A percentile compares a stretch with the other conserved stretches of the same genome.
Evolutionary conservation across 1,139 yeast genomes (phyloP).

Genomic region (Eremothecium coryli): DNA sequence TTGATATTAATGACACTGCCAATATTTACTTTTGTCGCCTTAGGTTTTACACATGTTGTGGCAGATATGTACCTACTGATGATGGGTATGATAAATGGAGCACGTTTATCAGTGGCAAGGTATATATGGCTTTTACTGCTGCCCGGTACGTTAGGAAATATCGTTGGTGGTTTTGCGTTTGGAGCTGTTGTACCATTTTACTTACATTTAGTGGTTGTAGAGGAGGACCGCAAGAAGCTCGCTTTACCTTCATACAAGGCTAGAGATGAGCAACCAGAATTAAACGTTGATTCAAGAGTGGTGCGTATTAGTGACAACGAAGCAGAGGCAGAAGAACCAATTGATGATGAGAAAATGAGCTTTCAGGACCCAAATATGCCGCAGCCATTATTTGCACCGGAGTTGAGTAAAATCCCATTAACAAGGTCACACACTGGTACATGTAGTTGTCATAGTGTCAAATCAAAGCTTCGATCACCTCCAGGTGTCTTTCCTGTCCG

Average conservation of each 20-base stretch:
- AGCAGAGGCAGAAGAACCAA: conserved; percentile 11
- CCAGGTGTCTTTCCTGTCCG: conserved; percentile 65
- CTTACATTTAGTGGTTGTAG: conserved; percentile 60
- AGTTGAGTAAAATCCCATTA: not conserved
- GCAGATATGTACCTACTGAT: conserved; percentile 69
- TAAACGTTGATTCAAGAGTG: conserved; percentile 68
- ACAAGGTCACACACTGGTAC: not conserved
- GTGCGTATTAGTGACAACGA: conserved; percentile 36
- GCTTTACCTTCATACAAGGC: conserved; percentile 59
- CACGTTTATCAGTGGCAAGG: conserved; percentile 50
- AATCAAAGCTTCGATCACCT: conserved; percentile 41
- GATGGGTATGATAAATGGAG: conserved; percentile 58
- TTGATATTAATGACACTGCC: conserved; percentile 57
- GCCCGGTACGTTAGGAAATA: conserved; percentile 63
- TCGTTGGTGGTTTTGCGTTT: conserved; percentile 60
- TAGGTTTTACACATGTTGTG: conserved; percentile 71
- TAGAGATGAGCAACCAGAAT: conserved; percentile 70
- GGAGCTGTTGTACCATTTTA: conserved; percentile 58
- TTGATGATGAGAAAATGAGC: not conserved
- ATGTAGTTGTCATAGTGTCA: too few relatives aligned
- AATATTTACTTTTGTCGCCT: conserved; percentile 59
- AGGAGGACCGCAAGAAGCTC: conserved; percentile 50
- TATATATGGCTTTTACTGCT: conserved; percentile 63
- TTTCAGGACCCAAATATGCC: not conserved
- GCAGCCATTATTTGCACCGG: not conserved